These are phyloP conservation scores for Licmophora abbreviata DNA, from an alignment of 108 stramenopile species.

Conservation along the genomic window DNA sequence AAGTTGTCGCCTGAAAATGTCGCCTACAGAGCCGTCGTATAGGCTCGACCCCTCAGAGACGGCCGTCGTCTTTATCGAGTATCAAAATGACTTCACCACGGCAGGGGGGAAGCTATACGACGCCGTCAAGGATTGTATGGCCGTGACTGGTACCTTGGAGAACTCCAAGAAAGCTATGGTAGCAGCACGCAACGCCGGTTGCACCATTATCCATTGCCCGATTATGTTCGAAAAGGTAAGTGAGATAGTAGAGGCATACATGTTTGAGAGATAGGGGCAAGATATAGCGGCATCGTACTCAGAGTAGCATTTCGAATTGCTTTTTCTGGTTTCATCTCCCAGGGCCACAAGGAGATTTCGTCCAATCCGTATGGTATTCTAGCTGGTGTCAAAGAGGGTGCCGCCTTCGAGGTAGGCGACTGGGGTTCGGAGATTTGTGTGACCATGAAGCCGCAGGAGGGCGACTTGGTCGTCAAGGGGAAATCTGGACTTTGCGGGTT, in stretches of 20 bases:
- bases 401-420: conserved; percentile 36
- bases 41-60: conserved; percentile 47
- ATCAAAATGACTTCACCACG: conserved; percentile 77
- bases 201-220: conserved; percentile 53
- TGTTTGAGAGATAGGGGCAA: neutral
- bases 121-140: conserved; percentile 55
- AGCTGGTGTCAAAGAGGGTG: conserved; percentile 52
- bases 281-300: neutral
- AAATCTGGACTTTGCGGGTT: conserved; percentile 71
- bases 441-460: conserved; percentile 43
- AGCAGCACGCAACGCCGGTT: conserved; percentile 39
- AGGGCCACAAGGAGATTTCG: conserved; percentile 47
- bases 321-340: too few relatives aligned
- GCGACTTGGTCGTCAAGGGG: conserved; percentile 53
- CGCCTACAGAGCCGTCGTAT: too few relatives aligned
- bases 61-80: conserved; percentile 71
- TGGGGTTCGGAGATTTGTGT: conserved; percentile 52
- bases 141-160: conserved; percentile 37
- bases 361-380: conserved; percentile 53
- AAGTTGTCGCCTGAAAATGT: too few relatives aligned
- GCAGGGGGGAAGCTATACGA: conserved; percentile 63
- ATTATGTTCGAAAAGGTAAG: conserved; percentile 52
- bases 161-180: conserved; percentile 37
- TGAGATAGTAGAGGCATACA: too few relatives aligned
- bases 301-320: too few relatives aligned